Evolutionary conservation across 352 stramenopile genomes (phyloP), one percentile per base, ranked within the genome.

Genomic region (Globisporangium spiculum): DNA sequence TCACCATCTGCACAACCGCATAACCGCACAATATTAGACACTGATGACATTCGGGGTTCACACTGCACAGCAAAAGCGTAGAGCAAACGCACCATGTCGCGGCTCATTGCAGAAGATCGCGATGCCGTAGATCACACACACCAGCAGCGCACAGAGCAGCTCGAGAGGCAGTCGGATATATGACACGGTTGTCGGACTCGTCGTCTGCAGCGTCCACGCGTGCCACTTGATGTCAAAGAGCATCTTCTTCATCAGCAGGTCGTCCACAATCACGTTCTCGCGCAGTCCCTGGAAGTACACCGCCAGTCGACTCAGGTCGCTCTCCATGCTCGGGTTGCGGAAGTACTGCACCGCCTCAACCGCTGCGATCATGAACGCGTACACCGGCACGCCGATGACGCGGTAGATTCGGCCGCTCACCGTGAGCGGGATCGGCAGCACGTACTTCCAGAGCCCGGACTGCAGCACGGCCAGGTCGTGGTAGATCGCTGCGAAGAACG

Each of bases 51-150:
- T 50, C 41, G 16, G 4, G 5, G 14, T 50, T 50, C 16, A 26
- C 14, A 2, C 12, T 56, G 57, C 12, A 14, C 34, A 6, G 46
- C 36, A 71, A 7, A 68, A 20, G 18, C 26, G 16, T 48, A 48
- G 4, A n/a, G 27, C 27, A 32, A 32, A 32, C 61, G 56, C 81
- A 94, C 87, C 87, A 44, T 90, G 78, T 20, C 87, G 80, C 55
- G 87, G 84, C 50, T 89, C 84, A 8, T 84, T 75, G 61, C 84
- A 92, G 65, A 93, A 92, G 8, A 83, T 73, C 10, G 78, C 78
- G 56, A 95, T 73, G 36, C 74, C 70, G 62, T 92, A 93, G 26
- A 81, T 75, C 7, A 65, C 62, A 59, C 83, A 91, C 7, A 91
- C 79, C 7, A 58, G 53, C 20, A 86, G 58, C 0, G 81, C 83